These are phyloP conservation scores for Cryptococcus sp. DNA, from an alignment of 1,284 basidiomycete species.

Conservation along the genomic window DNA sequence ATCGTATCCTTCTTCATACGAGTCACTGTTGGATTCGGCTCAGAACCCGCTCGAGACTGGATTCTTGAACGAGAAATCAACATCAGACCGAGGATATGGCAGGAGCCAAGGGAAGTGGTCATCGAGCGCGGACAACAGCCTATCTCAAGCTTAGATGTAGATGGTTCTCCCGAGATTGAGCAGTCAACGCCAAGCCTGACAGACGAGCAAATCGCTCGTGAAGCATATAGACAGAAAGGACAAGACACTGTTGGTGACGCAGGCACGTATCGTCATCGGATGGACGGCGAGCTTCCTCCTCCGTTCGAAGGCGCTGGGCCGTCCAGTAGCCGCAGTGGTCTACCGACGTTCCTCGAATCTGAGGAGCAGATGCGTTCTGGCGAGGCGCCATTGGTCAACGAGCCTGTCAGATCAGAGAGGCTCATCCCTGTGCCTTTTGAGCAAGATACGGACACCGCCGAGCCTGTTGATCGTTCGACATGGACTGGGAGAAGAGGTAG, in stretches of 20 bases:
- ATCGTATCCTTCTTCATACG: slow-evolving; percentile 41
- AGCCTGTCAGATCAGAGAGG: slow-evolving; percentile 24
- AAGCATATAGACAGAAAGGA: slow-evolving; percentile 52
- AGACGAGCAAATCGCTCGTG: slow-evolving; percentile 37
- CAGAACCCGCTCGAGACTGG: slow-evolving; percentile 29
- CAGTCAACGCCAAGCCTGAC: slow-evolving; percentile 12
- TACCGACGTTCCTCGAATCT: slow-evolving; percentile 46
- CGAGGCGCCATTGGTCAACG: slow-evolving; percentile 22
- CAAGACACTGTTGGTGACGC: slow-evolving; percentile 45
- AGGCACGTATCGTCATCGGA: slow-evolving; percentile 34
- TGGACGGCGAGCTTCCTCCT: slow-evolving; percentile 35
- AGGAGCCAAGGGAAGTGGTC: slow-evolving; percentile 35
- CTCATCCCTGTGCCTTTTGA: slow-evolving; percentile 32
- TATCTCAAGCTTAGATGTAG: slow-evolving; percentile 1
- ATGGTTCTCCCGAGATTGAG: slow-evolving; percentile 2
- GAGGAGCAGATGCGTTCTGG: slow-evolving; percentile 43
- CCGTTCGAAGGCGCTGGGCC: slow-evolving; percentile 34
- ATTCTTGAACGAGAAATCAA: slow-evolving; percentile 33
- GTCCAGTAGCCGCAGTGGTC: slow-evolving; percentile 6
- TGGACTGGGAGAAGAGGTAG: slow-evolving; percentile 29
- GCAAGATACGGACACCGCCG: slow-evolving; percentile 8
- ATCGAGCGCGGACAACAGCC: slow-evolving; percentile 33
- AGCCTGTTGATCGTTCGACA: slow-evolving; percentile 19
- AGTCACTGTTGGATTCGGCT: slow-evolving; percentile 46
- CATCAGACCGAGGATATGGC: slow-evolving; percentile 40